Conservation (phyloP, 768 basidiomycete genomes). For the Paxillus rubicundulus region DNA sequence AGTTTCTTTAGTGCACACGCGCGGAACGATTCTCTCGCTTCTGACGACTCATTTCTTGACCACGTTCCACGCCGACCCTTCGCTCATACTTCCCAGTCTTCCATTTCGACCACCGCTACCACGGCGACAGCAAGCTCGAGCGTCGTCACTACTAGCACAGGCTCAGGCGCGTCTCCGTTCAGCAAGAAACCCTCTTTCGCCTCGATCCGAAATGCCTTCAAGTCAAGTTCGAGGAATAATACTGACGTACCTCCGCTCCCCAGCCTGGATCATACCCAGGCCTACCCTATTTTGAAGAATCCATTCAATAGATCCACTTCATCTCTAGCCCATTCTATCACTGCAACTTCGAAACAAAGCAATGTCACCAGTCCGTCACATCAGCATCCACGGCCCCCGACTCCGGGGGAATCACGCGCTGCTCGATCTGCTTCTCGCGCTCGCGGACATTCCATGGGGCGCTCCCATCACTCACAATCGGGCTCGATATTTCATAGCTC, state of each 20-base stretch:
- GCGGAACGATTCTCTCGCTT: conserved; percentile 75
- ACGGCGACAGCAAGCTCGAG: conserved; percentile 11
- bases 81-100: conserved; percentile 70
- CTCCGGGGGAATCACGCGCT: conserved; percentile 45
- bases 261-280: conserved; percentile 55
- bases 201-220: conserved; percentile 85
- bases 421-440: conserved; percentile 40
- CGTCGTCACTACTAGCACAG: neutral
- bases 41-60: conserved; percentile 72
- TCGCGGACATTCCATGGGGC: conserved; percentile 58
- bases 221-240: conserved; percentile 50
- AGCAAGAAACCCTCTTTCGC: conserved; percentile 83
- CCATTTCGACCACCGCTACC: conserved; percentile 51
- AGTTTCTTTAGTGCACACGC: conserved; percentile 61
- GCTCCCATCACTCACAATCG: conserved; percentile 75
- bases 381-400: conserved; percentile 54
- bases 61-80: conserved; percentile 57
- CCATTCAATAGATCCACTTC: conserved; percentile 82
- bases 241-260: conserved; percentile 77
- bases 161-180: conserved; percentile 44
- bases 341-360: conserved; percentile 38
- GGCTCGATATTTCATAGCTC: conserved; percentile 72
- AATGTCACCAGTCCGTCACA: conserved; percentile 47
- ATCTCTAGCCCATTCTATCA: conserved; percentile 55
- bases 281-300: conserved; percentile 72